Evolutionary conservation across 371 early-diverging fungal genomes (phyloP), one percentile per base, ranked within the genome.

Genomic region (Mucor sp.): DNA sequence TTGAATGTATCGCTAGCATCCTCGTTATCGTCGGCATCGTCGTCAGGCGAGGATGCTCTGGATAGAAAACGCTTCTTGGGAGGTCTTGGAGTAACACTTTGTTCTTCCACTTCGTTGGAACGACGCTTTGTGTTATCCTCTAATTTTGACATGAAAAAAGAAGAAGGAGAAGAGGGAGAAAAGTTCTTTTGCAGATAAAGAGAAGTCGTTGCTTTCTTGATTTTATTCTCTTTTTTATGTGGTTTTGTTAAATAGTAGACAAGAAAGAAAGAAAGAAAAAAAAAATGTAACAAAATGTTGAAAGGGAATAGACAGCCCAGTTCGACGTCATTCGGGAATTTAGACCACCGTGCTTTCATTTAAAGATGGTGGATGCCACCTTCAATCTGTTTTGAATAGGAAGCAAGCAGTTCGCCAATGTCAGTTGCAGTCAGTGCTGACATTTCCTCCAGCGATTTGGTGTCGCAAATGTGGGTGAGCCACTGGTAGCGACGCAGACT

Each of bases 401-500:
- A 32, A 33, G 19, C 57, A 32, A 57, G 57, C 33, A 91, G 67
- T 8, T 71, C 74, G 27, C 86, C 76, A 58, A 89, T 85, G 48
- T 88, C 89, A 19, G 78, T 75, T 19, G 85, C 81, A 25, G 82
- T 77, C 44, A 90, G 63, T 27, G 69, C 68, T 3, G 87, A 79
- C 57, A 86, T 64, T 33, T 83, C 75, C 67, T 87, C 87, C 60
- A 87, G 78, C 8, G 87, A 86, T 84, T 84, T 87, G 63, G 82
- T 77, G 65, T 93, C 93, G 70, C 90, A 91, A 56, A 93, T 75
- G 69, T 84, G 84, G 5, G 85, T 82, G 60, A 92, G 70, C 90
- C 91, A 92, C 4, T 77, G 73, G 91, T 91, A 91, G 6, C 93
- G 74, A 27, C 86, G 71, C 58, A 76, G 69, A 53, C 80, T 81